Percentiles rank a stretch among this genome's conserved stretches.
Evolutionary conservation across 2,329 filamentous ascomycete genomes (phyloP).

Genomic region (Fusarium mangiferae): DNA sequence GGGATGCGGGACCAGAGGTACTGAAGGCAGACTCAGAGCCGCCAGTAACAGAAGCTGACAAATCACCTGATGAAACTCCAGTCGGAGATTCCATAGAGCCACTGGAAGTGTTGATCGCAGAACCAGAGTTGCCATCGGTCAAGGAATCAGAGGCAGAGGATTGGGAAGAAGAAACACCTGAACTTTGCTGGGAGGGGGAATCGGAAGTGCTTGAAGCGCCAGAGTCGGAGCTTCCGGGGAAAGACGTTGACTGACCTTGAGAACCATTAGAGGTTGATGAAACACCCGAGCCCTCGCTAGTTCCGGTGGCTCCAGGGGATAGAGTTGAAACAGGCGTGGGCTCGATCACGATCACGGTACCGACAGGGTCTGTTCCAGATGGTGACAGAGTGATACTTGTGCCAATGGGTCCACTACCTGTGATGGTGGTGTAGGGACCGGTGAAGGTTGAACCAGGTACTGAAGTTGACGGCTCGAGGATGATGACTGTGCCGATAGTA

Average conservation of each 20-base stretch:
- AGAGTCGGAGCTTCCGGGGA: not conserved
- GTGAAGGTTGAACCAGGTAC: not conserved
- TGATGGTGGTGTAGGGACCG: not conserved
- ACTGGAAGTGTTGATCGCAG: not conserved
- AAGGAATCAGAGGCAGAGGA: not conserved
- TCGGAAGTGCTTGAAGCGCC: not conserved
- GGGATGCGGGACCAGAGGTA: not conserved
- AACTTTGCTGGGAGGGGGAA: not conserved
- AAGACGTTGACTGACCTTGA: not conserved
- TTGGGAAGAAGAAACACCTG: not conserved
- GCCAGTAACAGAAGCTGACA: not conserved
- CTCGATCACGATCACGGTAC: not conserved
- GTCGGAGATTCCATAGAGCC: rapidly evolving
- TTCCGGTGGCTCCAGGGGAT: not conserved
- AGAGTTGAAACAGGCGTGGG: not conserved
- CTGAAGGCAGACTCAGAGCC: not conserved
- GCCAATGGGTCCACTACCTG: not conserved
- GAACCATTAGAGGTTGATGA: not conserved
- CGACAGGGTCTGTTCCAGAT: not conserved
- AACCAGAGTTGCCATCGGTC: not conserved
- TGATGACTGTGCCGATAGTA: not conserved
- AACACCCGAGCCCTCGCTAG: not conserved
- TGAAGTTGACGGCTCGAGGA: not conserved
- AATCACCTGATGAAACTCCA: not conserved
- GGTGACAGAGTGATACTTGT: not conserved